phyloP scores from a whole-genome alignment of 768 basidiomycete genomes.

The Phlegmacium glaucopus region DNA sequence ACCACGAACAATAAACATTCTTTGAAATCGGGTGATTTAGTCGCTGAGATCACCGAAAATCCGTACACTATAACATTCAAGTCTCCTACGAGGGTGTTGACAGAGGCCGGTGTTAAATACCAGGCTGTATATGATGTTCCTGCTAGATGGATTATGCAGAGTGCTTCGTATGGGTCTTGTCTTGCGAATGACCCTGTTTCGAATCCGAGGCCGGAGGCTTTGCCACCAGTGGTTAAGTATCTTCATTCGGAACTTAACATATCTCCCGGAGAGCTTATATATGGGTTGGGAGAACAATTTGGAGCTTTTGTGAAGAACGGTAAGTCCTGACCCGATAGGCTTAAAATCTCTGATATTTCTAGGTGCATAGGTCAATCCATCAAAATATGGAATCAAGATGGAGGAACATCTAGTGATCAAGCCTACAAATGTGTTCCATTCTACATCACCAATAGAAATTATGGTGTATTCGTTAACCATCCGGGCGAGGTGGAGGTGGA shows the following conservation, averaged over 20 bases:
- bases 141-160: conserved; percentile 45
- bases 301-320: conserved; percentile 76
- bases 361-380: conserved; percentile 45
- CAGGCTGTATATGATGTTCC: conserved; percentile 57
- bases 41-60: conserved; percentile 53
- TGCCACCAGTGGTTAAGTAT: conserved; percentile 44
- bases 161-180: conserved; percentile 53
- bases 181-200: conserved; percentile 54
- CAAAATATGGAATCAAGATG: conserved; percentile 72
- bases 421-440: conserved; percentile 69
- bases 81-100: conserved; percentile 42
- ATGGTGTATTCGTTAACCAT: conserved; percentile 76
- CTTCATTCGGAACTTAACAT: conserved; percentile 59
- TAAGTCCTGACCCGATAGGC: conserved; percentile 21
- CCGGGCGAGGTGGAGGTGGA: conserved; percentile 76
- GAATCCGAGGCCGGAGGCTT: conserved; percentile 45
- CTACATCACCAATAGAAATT: conserved; percentile 66
- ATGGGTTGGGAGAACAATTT: conserved; percentile 76
- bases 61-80: conserved; percentile 64
- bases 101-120: conserved; percentile 50
- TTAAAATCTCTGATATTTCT: background rate
- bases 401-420: conserved; percentile 68
- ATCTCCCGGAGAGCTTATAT: conserved; percentile 68
- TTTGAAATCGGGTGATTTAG: conserved; percentile 46
- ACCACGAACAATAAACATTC: conserved; percentile 25